Base-by-base conservation (phyloP, 164 flowering plant species). In the Aristolochia contorta region DNA sequence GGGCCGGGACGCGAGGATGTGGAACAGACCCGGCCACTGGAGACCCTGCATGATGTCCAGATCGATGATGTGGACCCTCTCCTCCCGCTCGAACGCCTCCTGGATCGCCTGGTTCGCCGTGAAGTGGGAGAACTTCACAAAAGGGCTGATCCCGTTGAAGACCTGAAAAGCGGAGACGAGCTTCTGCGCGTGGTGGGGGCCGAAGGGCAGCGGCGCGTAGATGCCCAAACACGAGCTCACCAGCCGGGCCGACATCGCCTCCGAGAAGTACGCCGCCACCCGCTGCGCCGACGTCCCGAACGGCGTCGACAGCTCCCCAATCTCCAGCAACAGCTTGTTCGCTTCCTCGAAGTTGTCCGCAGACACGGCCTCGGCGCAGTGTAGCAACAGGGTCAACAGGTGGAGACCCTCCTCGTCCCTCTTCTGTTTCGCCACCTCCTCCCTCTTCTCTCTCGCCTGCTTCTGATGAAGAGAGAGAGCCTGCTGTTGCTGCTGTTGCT, bases 31-130 rank as follows among this genome's bases (percentile, higher is more conserved):
- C 0, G 99, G 99, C 97, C 99, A 94, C 57, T 94, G 97, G 14
- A 94, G 71, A 2, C 99, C 99, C 63, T 94, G 97, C 97, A 90
- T 94, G 50, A 94, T 91, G 68, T 94, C 99, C 3, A 91, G 86
- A 61, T 94, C 97, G 59, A 94, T 86, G 27, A 94, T 91, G 71
- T 94, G 99, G 48, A 94, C 96, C 62, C 93, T 73, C 49, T 91
- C 96, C 70, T 94, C 99, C 61, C 93, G 70, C 67, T 91, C 96
- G 56, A 94, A 89, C 0, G 97, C 99, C 64, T 91, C 96, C 30
- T 91, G 96, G 7, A 91, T 91, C 6, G 96, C 96, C 59, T 94
- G 97, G 48, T 94, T 94, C 0, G 97, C 96, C 2, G 99, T 94
- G 82, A 94, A 94, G 63, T 94, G 99, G 1, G 96, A 89, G 77